Conservation (phyloP, 306 rosid genomes). For the Quercus mongolica region DNA sequence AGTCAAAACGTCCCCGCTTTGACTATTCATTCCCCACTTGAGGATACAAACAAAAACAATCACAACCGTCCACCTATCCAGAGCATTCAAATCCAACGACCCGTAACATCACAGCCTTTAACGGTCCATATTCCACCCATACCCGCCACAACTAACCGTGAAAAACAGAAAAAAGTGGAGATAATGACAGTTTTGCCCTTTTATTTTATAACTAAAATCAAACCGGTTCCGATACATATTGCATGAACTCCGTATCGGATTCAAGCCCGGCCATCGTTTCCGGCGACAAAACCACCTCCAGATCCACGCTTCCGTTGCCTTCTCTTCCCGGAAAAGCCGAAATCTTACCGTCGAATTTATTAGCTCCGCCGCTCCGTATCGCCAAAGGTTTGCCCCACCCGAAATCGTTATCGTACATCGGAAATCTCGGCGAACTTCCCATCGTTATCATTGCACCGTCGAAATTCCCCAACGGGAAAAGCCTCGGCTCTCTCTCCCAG, state of each 20-base stretch:
- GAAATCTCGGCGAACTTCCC: conserved; percentile 94
- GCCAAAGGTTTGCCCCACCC: conserved; percentile 88
- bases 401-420: conserved; percentile 82
- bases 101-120: too few species aligned
- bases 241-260: conserved; percentile 71
- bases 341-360: conserved; percentile 89
- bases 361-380: conserved; percentile 65
- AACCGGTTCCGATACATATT: conserved; percentile 41
- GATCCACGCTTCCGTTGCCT: conserved; percentile 79
- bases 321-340: conserved; percentile 75
- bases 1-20: too few species aligned
- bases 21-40: too few species aligned
- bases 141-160: too few species aligned
- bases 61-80: too few species aligned
- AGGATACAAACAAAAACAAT: too few species aligned
- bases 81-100: too few species aligned
- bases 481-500: conserved; percentile 71
- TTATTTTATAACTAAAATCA: not conserved
- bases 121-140: too few species aligned
- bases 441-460: conserved; percentile 86
- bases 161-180: too few species aligned
- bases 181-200: too few species aligned
- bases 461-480: conserved; percentile 78
- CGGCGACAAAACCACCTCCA: conserved; percentile 81
- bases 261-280: conserved; percentile 66